A percentile compares a stretch with the other conserved stretches of the same genome.
Evolutionary conservation across 306 rosid species (phyloP).

Genomic region (Casuarina cunninghamiana): DNA sequence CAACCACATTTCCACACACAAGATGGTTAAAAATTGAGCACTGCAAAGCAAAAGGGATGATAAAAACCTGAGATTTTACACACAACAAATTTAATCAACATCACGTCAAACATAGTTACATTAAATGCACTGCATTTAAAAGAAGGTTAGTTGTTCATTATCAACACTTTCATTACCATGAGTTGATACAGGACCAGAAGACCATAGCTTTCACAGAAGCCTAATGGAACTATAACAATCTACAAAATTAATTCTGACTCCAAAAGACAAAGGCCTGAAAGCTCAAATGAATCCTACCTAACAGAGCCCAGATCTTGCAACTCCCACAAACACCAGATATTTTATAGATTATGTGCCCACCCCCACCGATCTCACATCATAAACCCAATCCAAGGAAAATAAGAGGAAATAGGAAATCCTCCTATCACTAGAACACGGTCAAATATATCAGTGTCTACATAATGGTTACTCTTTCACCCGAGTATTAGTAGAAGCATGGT

Average conservation of each 20-base stretch:
- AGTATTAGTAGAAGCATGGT: neutral
- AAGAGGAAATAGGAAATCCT: neutral
- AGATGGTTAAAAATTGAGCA: neutral
- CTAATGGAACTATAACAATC: neutral
- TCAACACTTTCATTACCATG: neutral
- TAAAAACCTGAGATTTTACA: neutral
- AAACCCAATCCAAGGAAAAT: neutral
- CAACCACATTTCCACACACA: neutral
- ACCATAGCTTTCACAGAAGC: neutral
- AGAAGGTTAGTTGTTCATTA: constrained; percentile 2
- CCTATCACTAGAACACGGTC: neutral
- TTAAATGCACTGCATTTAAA: neutral
- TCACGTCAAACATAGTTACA: neutral
- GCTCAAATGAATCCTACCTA: neutral
- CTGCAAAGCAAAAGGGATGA: neutral
- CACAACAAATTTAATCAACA: neutral
- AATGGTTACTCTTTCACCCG: no score
- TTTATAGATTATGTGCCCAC: neutral
- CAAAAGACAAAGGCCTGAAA: neutral
- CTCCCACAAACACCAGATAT: neutral
- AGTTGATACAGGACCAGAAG: constrained; percentile 1
- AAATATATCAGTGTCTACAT: neutral
- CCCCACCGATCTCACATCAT: neutral
- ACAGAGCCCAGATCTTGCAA: neutral
- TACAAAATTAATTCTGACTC: no score